Conservation (phyloP, 2,329 filamentous ascomycete species). For the Ophiocordyceps robertsii region DNA sequence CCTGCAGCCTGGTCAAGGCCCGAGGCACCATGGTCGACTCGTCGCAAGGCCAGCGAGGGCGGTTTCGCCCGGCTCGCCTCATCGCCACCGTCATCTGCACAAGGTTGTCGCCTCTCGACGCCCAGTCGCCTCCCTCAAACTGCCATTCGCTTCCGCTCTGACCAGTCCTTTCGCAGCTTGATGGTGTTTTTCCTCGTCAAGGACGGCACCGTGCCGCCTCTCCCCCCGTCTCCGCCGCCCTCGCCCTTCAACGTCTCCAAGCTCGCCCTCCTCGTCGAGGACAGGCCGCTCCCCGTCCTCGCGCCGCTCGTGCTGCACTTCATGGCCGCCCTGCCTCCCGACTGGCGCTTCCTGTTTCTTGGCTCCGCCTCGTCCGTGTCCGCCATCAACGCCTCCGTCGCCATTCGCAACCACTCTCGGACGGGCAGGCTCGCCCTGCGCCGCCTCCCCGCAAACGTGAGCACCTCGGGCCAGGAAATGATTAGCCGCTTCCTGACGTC, state of each 20-base stretch:
- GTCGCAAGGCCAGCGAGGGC: too few species aligned
- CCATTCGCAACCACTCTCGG: constrained; percentile 28
- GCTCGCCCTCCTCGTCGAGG: constrained; percentile 41
- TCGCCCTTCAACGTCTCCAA: constrained; percentile 1
- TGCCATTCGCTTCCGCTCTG: too few species aligned
- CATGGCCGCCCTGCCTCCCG: constrained; percentile 40
- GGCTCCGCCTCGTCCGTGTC: constrained; percentile 32
- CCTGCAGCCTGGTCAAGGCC: too few species aligned
- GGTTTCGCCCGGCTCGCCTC: too few species aligned
- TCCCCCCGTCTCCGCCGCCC: too few species aligned
- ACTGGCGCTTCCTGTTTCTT: constrained; percentile 46
- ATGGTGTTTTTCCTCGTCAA: neutral
- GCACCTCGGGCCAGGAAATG: constrained; percentile 34
- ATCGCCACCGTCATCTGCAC: too few species aligned
- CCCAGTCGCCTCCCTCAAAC: too few species aligned
- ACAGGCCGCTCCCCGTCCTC: constrained; percentile 32
- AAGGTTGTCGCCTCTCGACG: too few species aligned
- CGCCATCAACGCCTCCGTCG: constrained; percentile 28
- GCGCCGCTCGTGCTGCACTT: constrained; percentile 42
- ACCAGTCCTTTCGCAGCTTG: neutral
- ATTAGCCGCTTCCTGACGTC: constrained; percentile 39
- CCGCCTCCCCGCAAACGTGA: constrained; percentile 37
- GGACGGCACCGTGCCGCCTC: neutral
- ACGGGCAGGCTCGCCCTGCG: constrained; percentile 35
- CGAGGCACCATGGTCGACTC: too few species aligned